Base-by-base conservation (phyloP, 306 rosid genomes). In the Vigna nakashimae region DNA sequence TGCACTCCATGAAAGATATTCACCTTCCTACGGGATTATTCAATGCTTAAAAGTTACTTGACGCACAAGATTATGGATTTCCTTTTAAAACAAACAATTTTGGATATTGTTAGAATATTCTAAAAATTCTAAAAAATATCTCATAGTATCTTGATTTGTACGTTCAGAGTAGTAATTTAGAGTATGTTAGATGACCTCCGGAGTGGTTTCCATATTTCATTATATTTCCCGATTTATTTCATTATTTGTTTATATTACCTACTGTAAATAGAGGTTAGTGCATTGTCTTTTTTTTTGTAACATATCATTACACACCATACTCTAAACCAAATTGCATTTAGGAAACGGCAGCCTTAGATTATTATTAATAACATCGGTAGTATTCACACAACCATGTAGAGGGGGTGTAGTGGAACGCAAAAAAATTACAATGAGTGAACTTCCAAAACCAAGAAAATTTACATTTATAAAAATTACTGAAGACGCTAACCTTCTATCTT, bases 401-500 rank as follows among this genome's bases (percentile, higher is more conserved):
- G 16, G 46, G 13, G 14, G 65, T 30, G 32, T 38, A 28, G 55
- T 50, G 71, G 42, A 79, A 46, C 40, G 51, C 51, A 79, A 18
- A 18, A 49, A 46, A 30, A 0, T 53, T 57, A 22, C 49, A 73
- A 16, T 7, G 1, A 67, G 22, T 42, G 40, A 30, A 30, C 4
- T 3, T 30, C 3, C 34, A 30, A 30, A 30, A 30, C 34, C 34
- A 30, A 30, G 34, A 30, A 30, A 30, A 30, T 11, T 66, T 58
- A 56, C 17, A 53, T 20, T 62, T 43, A 5, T 11, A 22, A 13
- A 60, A 30, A 14, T 10, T 28, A 53, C 5, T 52, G 10, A 67
- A 78, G 57, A 45, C 1, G 24, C 87, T 67, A 78, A 96, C 99
- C 99, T 96, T 96, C 99, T 46, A 91, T 77, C 91, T 85, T 88